Evolutionary conservation across 768 basidiomycete species (phyloP), one percentile per base, ranked within the genome.

Genomic region (Strobilomyces dryophilus): DNA sequence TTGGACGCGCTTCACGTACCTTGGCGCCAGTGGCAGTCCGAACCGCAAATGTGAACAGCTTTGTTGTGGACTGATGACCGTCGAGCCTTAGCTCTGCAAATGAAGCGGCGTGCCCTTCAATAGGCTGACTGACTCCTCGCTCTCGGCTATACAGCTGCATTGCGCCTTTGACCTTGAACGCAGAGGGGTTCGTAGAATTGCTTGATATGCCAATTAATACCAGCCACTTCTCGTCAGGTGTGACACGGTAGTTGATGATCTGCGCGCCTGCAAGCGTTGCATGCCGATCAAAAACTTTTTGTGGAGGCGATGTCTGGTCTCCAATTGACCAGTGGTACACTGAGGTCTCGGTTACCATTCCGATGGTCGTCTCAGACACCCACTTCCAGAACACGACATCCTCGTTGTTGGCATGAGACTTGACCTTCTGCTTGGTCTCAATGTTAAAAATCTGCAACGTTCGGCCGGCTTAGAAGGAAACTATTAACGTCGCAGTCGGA

Each of bases 331-430:
- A 97, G 71, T 98, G 95, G 69, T 81, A 91, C 29, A 98, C 95
- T 5, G 93, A 80, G 1, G 89, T 79, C 54, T 98, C 95, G 27
- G 95, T 98, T 63, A 98, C 97, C 74, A 98, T 81, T 63, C 97
- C 97, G 56, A 99, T 86, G 27, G 89, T 89, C 17, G 84, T 82
- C 56, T 92, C 87, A 44, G 86, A 89, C 36, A 98, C 84, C 97
- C 97, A 99, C 69, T 97, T 98, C 97, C 97, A 99, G 74, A 97
- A 99, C 24, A 92, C 85, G 48, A 97, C 79, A 66, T 99, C 95
- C 66, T 98, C 94, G 66, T 83, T 88, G 76, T 86, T 97, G 55
- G 85, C 76, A 67, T 98, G 93, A 26, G 95, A 91, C 67, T 95
- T 95, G 72, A 99, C 91, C 77, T 98, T 98, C 68, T 89, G 87